phyloP scores from a whole-genome alignment of 1,139 yeast genomes.

The Hyphopichia buzzinii region DNA sequence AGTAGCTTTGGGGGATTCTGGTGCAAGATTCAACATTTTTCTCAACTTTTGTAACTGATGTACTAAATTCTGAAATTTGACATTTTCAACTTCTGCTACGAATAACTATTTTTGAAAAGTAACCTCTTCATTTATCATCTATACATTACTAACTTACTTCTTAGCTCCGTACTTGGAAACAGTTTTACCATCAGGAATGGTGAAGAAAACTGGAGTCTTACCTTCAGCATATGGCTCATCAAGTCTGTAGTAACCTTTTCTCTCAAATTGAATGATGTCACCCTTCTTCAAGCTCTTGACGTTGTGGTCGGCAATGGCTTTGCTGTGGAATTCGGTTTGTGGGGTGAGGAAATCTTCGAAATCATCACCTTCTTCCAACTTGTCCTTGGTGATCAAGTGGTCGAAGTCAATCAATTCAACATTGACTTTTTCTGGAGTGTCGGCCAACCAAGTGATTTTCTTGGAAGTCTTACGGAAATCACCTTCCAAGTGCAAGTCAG shows the following conservation, averaged over 20 bases:
- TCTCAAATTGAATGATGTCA: constrained; percentile 89
- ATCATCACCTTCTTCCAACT: constrained; percentile 91
- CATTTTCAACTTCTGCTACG: neutral
- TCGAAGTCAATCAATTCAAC: constrained; percentile 91
- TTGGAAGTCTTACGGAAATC: constrained; percentile 96
- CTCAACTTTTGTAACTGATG: too few species aligned
- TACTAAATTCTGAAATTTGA: too few species aligned
- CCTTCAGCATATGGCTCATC: constrained; percentile 62
- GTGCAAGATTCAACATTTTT: too few species aligned
- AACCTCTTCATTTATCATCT: neutral
- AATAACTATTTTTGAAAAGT: too few species aligned
- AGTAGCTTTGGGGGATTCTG: too few species aligned
- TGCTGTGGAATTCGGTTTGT: constrained; percentile 78
- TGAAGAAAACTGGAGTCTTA: constrained; percentile 74
- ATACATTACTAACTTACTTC: constrained; percentile 17
- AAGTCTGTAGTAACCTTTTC: constrained; percentile 93
- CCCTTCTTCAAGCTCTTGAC: constrained; percentile 75
- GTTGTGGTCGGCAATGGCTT: constrained; percentile 80
- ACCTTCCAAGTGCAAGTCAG: constrained; percentile 87
- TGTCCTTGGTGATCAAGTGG: constrained; percentile 93
- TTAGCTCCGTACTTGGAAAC: constrained; percentile 79
- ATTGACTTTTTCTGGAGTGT: constrained; percentile 64
- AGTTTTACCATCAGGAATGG: constrained; percentile 95
- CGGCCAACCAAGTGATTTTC: constrained; percentile 94
- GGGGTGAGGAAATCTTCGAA: constrained; percentile 92